Conservation (phyloP, 768 basidiomycete species). For the Pleurotus cornucopiae region DNA sequence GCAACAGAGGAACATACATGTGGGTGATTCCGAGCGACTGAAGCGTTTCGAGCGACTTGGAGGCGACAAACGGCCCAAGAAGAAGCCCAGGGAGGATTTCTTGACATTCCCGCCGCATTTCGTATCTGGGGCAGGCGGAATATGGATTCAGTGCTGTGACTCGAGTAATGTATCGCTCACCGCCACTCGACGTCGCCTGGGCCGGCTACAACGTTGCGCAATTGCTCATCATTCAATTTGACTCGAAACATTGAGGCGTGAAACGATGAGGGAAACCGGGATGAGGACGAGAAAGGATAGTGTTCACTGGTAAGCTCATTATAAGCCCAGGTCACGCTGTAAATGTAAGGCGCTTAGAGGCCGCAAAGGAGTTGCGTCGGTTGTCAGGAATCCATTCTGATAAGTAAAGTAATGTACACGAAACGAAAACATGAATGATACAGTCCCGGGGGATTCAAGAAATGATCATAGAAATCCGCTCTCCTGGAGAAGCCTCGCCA, state of each 20-base stretch:
- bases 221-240: conserved; percentile 32
- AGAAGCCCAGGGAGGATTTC: conserved; percentile 81
- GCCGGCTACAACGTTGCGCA: conserved; percentile 68
- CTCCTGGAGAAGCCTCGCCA: conserved; percentile 85
- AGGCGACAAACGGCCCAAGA: conserved; percentile 86
- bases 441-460: conserved; percentile 9
- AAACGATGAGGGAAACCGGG: neutral
- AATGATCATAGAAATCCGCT: conserved; percentile 71
- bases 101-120: conserved; percentile 94
- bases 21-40: conserved; percentile 70
- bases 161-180: conserved; percentile 28
- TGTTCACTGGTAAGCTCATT: neutral
- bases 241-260: neutral
- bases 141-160: neutral
- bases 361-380: too few relatives aligned
- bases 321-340: neutral
- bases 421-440: conserved; percentile 13
- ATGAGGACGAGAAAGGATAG: neutral
- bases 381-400: neutral
- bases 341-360: neutral
- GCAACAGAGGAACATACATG: conserved; percentile 45
- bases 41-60: conserved; percentile 75
- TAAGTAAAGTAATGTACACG: conserved; percentile 8
- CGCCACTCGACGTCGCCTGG: conserved; percentile 84
- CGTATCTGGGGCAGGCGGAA: conserved; percentile 53